A percentile compares a stretch with the other conserved stretches of the same genome.
Conservation (phyloP, 106 monocot genomes). For the Platanthera guangdongensis region DNA sequence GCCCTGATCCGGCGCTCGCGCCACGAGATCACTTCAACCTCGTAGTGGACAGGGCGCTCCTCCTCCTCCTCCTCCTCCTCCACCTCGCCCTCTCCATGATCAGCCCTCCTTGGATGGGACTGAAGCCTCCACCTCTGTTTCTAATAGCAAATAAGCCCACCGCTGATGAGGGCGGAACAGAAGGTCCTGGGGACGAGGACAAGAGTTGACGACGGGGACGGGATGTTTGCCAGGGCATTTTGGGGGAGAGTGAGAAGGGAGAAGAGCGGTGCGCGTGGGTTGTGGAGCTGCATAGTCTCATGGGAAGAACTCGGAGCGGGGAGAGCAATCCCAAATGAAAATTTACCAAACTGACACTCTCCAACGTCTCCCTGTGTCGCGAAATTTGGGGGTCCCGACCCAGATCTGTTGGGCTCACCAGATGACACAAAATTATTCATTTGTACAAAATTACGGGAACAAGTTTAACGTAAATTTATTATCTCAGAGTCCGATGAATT, state of each 20-base stretch:
- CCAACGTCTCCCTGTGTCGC: no score
- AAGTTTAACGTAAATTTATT: no score
- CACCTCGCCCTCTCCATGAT: slow-evolving; percentile 2
- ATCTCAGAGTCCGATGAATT: no score
- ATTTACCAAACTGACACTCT: no score
- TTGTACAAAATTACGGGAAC: no score
- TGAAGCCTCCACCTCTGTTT: slow-evolving; percentile 1
- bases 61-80: slow-evolving; percentile 9
- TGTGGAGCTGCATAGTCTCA: not conserved
- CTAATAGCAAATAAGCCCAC: not conserved
- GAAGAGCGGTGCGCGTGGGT: not conserved
- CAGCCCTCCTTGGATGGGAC: not conserved
- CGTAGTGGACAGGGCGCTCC: slow-evolving; percentile 51
- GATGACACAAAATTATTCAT: no score
- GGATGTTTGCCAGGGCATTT: not conserved
- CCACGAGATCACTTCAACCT: slow-evolving; percentile 91
- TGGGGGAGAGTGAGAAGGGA: not conserved
- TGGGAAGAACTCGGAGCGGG: not conserved
- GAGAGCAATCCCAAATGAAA: no score
- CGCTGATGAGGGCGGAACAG: not conserved
- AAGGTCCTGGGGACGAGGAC: not conserved
- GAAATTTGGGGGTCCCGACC: no score
- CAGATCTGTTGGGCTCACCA: no score
- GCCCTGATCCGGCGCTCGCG: slow-evolving; percentile 64
- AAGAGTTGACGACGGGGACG: not conserved